phyloP scores from a whole-genome alignment of 257 asterid genomes.

The Solanum tacnaense region DNA sequence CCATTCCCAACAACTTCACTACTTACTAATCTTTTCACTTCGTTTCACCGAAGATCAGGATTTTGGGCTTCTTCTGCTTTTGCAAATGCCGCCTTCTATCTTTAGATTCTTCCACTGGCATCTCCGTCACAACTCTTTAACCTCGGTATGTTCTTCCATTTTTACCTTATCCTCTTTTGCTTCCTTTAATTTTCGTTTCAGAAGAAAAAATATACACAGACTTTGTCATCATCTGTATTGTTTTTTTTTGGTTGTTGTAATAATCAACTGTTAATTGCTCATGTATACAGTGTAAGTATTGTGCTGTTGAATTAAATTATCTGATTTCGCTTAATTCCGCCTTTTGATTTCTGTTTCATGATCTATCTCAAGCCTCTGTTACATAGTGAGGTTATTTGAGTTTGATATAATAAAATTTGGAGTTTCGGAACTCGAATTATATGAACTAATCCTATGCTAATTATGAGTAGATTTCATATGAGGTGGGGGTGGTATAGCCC shows the following conservation, averaged over 20 bases:
- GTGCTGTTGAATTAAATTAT: neutral
- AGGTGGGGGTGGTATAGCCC: neutral
- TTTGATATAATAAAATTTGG: neutral
- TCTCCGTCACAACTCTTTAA: conserved; percentile 3
- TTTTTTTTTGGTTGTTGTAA: neutral
- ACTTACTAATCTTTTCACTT: neutral
- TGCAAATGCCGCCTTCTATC: conserved; percentile 43
- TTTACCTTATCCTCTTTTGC: neutral
- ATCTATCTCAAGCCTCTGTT: neutral
- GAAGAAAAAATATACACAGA: neutral
- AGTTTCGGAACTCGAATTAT: neutral
- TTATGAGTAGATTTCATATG: neutral
- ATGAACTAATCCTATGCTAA: neutral
- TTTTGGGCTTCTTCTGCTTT: neutral
- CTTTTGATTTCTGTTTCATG: neutral
- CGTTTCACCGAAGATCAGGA: neutral
- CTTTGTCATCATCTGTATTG: neutral
- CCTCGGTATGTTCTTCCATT: neutral
- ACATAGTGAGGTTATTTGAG: neutral
- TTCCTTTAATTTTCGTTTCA: neutral
- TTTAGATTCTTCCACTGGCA: conserved; percentile 32
- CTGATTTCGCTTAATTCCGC: neutral
- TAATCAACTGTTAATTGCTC: neutral
- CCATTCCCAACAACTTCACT: neutral
- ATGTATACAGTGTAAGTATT: neutral